Conservation (phyloP, 257 asterid species). For the Petunia secreta region DNA sequence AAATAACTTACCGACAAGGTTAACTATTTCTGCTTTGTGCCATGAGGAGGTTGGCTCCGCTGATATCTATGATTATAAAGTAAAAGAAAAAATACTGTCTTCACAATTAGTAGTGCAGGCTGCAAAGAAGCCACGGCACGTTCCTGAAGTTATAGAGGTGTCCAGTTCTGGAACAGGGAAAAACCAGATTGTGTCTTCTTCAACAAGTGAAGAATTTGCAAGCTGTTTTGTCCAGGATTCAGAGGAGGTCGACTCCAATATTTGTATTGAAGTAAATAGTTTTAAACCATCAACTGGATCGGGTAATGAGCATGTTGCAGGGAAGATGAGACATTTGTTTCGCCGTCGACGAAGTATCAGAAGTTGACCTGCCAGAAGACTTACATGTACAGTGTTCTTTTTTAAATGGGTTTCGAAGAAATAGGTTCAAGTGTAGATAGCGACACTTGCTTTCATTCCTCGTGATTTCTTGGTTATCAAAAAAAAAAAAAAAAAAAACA, state of each 20-base stretch:
- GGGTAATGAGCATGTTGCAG: neutral
- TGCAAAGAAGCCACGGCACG: constrained; percentile 25
- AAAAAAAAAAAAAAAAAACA: neutral
- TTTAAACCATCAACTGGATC: constrained; percentile 9
- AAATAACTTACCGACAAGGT: neutral
- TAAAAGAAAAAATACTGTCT: constrained; percentile 8
- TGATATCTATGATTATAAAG: constrained; percentile 15
- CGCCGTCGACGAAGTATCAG: neutral
- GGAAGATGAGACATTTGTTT: neutral
- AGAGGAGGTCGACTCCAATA: constrained; percentile 44
- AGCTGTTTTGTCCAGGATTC: constrained; percentile 61
- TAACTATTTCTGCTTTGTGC: neutral
- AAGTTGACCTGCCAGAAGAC: neutral
- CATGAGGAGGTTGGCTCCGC: neutral
- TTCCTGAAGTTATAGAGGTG: constrained; percentile 30
- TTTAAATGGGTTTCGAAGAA: neutral
- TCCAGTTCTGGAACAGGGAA: constrained; percentile 33
- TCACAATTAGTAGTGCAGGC: constrained; percentile 23
- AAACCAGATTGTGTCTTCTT: constrained; percentile 7
- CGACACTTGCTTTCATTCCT: too few species aligned
- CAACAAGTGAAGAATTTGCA: constrained; percentile 39
- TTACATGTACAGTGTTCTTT: constrained; percentile 1
- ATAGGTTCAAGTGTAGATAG: neutral
- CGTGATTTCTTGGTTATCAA: too few species aligned
- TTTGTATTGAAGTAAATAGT: neutral